Evolutionary conservation across 2,329 filamentous ascomycete genomes (phyloP), one percentile per base, ranked within the genome.

Genomic region (Colletotrichum sp.): DNA sequence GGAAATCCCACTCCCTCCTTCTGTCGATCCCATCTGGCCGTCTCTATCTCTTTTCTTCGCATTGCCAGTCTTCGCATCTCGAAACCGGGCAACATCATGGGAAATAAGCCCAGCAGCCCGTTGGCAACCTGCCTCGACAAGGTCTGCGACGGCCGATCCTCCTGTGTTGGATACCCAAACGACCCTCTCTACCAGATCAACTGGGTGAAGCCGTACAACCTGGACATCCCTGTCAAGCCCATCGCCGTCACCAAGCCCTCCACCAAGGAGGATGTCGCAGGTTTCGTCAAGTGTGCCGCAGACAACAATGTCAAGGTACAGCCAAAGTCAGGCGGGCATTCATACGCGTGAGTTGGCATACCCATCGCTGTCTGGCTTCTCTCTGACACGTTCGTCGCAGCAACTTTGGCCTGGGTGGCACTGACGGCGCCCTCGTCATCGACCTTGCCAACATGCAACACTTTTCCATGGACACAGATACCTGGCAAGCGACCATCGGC

Each of bases 241-340:
- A 83, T 86, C 10, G 91, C 90, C 13, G 90, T 93, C 21, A 87
- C 92, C 4, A 85, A 90, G 9, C 92, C 92, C 1, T 82, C 84
- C 7, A 90, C 84, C 0, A 84, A 87, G 13, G 82, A 89, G 26
- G 90, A 93, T 71, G 88, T 93, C 3, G 87, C 91, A 2, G 87
- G 84, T 24, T 89, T 91, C 16, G 87, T 94, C 52, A 87, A 89
- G 67, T 93, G 92, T 79, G 92, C 92, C 7, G 84, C 81, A 3
- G 77, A 87, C 28, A 84, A 85, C 73, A 83, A 84, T 7, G 82
- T 90, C 68, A 89, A 90, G 77, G 90, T 93, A 0, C 91, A 93
- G 80, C 89, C 92, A 26, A 90, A 88, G 77, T 92, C 91, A 3
- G 92, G 92, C 6, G 92, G 92, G 0, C 92, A 94, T 79, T 93